Conservation (phyloP, 495 filamentous ascomycete species). For the Acidiella bohemica region DNA sequence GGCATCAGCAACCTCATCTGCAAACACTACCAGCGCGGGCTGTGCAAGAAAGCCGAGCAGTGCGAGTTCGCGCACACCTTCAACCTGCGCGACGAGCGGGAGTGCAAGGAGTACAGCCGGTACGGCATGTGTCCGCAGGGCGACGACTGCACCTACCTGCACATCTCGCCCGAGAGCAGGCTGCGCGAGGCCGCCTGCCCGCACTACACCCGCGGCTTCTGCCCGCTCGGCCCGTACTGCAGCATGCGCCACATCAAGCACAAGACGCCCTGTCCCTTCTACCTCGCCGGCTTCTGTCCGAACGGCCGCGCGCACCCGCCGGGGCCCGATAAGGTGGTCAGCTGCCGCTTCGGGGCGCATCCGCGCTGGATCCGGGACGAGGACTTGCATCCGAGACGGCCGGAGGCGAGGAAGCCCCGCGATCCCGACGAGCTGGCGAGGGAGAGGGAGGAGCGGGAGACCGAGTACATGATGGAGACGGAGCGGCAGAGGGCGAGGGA, state of each 20-base stretch:
- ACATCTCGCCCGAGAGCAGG: conserved; percentile 69
- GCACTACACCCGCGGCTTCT: conserved; percentile 92
- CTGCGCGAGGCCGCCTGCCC: conserved; percentile 63
- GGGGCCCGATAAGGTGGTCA: conserved; percentile 15
- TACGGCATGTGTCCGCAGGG: conserved; percentile 90
- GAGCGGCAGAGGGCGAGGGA: conserved; percentile 16
- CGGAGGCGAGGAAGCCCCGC: conserved; percentile 49
- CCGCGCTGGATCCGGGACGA: conserved; percentile 59
- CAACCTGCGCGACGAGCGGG: conserved; percentile 93
- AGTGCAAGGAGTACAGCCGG: conserved; percentile 65
- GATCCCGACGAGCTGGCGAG: conserved; percentile 37
- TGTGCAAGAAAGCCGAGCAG: conserved; percentile 90
- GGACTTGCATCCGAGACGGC: conserved; percentile 38
- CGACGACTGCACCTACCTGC: conserved; percentile 91
- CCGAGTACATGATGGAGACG: conserved; percentile 38
- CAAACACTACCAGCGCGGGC: conserved; percentile 95
- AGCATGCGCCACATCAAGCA: conserved; percentile 72
- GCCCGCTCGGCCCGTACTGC: conserved; percentile 74
- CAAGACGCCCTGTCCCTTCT: conserved; percentile 61
- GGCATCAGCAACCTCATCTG: conserved; percentile 48
- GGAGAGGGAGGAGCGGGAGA: conserved; percentile 39
- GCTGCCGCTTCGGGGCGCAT: conserved; percentile 67
- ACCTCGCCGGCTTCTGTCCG: conserved; percentile 88
- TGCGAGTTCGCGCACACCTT: conserved; percentile 98
- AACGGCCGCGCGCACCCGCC: conserved; percentile 45